Percentiles rank a stretch among this genome's conserved stretches.
phyloP scores from a whole-genome alignment of 495 filamentous ascomycete species.

The Lentithecium fluviatile region DNA sequence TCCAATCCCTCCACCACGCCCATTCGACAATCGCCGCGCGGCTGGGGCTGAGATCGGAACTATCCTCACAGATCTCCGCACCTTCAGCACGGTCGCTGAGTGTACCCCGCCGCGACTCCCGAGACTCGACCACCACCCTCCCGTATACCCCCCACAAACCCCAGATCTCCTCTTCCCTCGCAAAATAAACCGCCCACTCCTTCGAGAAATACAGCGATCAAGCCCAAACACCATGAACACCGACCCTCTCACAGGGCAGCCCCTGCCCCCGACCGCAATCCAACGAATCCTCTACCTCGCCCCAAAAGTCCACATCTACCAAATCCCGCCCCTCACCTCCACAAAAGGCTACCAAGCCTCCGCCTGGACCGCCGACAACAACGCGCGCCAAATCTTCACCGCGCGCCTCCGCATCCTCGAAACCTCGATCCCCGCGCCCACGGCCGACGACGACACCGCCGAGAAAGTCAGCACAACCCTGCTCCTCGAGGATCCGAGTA shows the following conservation, averaged over 20 bases:
- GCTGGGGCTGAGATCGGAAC: conserved; percentile 24
- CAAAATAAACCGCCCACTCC: background rate
- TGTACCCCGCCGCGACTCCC: background rate
- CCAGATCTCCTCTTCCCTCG: background rate
- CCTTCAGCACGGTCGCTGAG: background rate
- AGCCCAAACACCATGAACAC: conserved; percentile 36
- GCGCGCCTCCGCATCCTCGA: conserved; percentile 76
- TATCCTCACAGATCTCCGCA: conserved; percentile 6
- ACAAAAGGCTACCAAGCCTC: conserved; percentile 72
- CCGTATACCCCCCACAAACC: background rate
- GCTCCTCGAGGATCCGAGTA: conserved; percentile 68
- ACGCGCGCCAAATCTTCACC: conserved; percentile 73
- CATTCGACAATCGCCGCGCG: conserved; percentile 31
- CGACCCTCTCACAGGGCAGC: conserved; percentile 58
- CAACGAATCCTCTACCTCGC: conserved; percentile 75
- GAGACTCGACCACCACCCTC: background rate
- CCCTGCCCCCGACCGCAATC: conserved; percentile 65
- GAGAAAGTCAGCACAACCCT: conserved; percentile 67
- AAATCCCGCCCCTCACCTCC: conserved; percentile 69
- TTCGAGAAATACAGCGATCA: background rate
- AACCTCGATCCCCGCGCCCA: conserved; percentile 54
- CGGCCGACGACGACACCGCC: conserved; percentile 16
- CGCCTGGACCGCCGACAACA: conserved; percentile 68
- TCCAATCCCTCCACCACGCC: conserved; percentile 29
- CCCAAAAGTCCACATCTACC: conserved; percentile 71